A percentile compares a stretch with the other conserved stretches of the same genome.
phyloP scores from a whole-genome alignment of 768 basidiomycete genomes.

The Mycena albidolilacea region DNA sequence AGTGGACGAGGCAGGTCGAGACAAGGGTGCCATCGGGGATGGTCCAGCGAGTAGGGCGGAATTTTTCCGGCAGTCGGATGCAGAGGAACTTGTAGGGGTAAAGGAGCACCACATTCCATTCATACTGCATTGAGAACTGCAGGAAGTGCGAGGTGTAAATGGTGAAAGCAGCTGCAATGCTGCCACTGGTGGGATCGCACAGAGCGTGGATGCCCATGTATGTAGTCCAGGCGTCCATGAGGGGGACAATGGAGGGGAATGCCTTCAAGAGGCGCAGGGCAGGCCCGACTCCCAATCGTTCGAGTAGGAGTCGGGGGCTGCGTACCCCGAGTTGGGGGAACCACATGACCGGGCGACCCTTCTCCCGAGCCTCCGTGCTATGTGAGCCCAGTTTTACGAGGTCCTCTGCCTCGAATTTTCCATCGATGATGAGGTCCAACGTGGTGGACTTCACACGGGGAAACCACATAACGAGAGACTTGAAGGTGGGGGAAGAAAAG shows the following conservation, averaged over 20 bases:
- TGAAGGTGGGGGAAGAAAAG: slow-evolving; percentile 18
- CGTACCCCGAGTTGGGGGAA: not conserved
- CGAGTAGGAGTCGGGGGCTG: not conserved
- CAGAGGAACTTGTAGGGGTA: slow-evolving; percentile 22
- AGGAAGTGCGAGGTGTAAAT: slow-evolving; percentile 9
- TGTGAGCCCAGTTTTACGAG: slow-evolving; percentile 3
- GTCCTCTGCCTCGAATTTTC: slow-evolving; percentile 7
- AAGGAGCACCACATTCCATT: slow-evolving; percentile 14
- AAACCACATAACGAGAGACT: slow-evolving; percentile 8
- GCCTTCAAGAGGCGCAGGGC: slow-evolving; percentile 3
- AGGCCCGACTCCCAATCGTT: slow-evolving; percentile 2
- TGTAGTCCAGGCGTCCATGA: slow-evolving; percentile 6
- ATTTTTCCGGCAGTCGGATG: slow-evolving; percentile 17
- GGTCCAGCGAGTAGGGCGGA: slow-evolving; percentile 15
- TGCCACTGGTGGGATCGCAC: slow-evolving; percentile 15
- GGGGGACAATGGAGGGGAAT: slow-evolving; percentile 9
- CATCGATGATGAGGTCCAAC: not conserved
- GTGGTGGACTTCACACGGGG: not conserved
- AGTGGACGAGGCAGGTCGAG: slow-evolving; percentile 10
- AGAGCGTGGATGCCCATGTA: slow-evolving; percentile 16
- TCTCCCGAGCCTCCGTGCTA: not conserved
- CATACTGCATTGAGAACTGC: slow-evolving; percentile 15
- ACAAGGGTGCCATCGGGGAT: slow-evolving; percentile 16
- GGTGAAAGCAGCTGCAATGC: slow-evolving; percentile 3
- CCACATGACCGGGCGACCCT: slow-evolving; percentile 9